Evolutionary conservation across 2,329 filamentous ascomycete genomes (phyloP).

Genomic region (Colletotrichum sp.): DNA sequence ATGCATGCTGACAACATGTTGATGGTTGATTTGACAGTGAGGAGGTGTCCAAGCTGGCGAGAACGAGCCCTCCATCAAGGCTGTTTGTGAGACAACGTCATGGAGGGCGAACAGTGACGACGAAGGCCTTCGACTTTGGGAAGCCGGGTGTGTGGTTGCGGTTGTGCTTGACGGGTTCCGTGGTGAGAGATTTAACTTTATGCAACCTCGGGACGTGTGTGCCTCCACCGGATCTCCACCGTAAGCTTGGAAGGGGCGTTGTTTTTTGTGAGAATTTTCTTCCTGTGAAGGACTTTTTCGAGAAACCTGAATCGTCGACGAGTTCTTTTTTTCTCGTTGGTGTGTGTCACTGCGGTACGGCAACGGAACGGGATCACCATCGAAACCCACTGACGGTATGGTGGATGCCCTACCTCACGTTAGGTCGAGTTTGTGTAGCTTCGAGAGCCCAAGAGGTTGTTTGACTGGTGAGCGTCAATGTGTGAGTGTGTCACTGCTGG

Average conservation of each 20-base stretch:
- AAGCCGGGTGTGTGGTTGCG: background rate
- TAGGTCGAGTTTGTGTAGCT: background rate
- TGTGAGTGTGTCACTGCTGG: background rate
- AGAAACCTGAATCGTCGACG: conserved; percentile 1
- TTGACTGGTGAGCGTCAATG: background rate
- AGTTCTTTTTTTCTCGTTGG: background rate
- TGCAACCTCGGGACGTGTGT: background rate
- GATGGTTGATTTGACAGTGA: background rate
- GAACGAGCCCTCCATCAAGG: background rate
- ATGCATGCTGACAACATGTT: conserved; percentile 5
- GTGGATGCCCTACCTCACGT: background rate
- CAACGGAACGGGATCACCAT: background rate
- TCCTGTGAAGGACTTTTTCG: background rate
- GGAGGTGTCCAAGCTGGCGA: background rate
- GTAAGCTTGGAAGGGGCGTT: background rate
- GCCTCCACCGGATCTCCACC: conserved; percentile 19
- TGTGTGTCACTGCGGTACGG: background rate
- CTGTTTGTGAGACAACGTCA: background rate
- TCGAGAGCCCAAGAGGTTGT: background rate
- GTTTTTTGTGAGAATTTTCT: background rate
- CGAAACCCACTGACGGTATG: background rate
- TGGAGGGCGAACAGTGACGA: conserved; percentile 8
- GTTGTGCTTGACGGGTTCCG: background rate
- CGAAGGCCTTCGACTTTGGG: background rate
- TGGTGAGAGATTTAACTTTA: conserved; percentile 19